Conservation (phyloP, 768 basidiomycete species). For the Pulveroboletus sp. region DNA sequence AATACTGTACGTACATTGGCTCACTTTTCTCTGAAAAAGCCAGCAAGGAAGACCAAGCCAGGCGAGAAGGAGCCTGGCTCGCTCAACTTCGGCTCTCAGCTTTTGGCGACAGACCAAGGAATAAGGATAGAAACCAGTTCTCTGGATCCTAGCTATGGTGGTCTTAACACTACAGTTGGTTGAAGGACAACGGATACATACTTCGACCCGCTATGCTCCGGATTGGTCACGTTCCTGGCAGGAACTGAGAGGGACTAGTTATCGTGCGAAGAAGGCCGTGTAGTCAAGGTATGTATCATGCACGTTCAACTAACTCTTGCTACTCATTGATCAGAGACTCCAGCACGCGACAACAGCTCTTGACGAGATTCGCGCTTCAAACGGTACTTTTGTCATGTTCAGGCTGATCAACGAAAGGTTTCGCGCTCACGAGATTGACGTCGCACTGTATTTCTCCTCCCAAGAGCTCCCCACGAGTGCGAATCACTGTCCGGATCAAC, state of each 20-base stretch:
- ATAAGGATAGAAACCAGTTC: no score
- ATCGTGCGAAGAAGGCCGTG: not conserved
- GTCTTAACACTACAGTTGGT: not conserved
- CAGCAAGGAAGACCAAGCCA: no score
- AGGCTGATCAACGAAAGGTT: slow-evolving; percentile 19
- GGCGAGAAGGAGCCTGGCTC: no score
- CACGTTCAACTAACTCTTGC: slow-evolving; percentile 2
- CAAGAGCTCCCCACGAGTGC: not conserved
- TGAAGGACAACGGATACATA: slow-evolving; percentile 6
- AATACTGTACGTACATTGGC: no score
- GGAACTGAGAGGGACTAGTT: not conserved
- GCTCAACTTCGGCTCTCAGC: no score
- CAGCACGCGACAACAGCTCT: slow-evolving; percentile 5
- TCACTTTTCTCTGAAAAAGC: no score
- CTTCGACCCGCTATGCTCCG: slow-evolving; percentile 10
- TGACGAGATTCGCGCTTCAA: slow-evolving; percentile 28
- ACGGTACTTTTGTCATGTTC: slow-evolving; percentile 28
- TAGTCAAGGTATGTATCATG: slow-evolving; percentile 2
- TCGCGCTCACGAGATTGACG: slow-evolving; percentile 27
- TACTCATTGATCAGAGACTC: no score
- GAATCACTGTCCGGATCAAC: slow-evolving; percentile 36
- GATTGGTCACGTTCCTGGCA: slow-evolving; percentile 11
- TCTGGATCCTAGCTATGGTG: slow-evolving; percentile 8
- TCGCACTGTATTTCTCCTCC: slow-evolving; percentile 24
- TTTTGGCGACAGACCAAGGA: no score